Conservation (phyloP, 2,329 filamentous ascomycete genomes). For the Helotiales sp. region DNA sequence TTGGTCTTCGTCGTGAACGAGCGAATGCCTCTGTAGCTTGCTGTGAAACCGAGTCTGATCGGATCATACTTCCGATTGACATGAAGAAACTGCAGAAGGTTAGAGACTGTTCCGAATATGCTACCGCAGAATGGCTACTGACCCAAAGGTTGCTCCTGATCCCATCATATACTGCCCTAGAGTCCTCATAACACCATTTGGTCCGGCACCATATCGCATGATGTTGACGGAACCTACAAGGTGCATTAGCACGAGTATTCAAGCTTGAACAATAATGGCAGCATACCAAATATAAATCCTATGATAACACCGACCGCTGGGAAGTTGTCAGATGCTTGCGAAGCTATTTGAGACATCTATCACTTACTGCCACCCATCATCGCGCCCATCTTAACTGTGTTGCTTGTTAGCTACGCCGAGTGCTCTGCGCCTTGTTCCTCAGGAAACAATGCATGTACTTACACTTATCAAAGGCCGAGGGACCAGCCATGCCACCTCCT, state of each 20-base stretch:
- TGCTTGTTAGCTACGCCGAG: conserved; percentile 27
- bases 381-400: conserved; percentile 90
- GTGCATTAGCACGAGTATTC: background rate
- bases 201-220: conserved; percentile 89
- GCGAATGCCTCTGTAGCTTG: conserved; percentile 75
- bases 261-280: background rate
- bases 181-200: conserved; percentile 91
- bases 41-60: conserved; percentile 76
- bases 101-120: background rate
- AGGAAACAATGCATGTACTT: conserved; percentile 33
- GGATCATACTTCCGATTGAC: conserved; percentile 96
- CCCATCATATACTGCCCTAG: conserved; percentile 96
- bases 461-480: conserved; percentile 73
- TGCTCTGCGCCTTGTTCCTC: conserved; percentile 11
- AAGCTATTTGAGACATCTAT: background rate
- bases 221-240: conserved; percentile 84
- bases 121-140: conserved; percentile 38
- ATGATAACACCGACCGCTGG: conserved; percentile 93
- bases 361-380: conserved; percentile 97
- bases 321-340: conserved; percentile 8
- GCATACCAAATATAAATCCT: conserved; percentile 92
- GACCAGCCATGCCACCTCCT: conserved; percentile 52
- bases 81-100: conserved; percentile 80
- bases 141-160: conserved; percentile 96
- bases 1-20: conserved; percentile 70